Evolutionary conservation across 1,284 basidiomycete species (phyloP).

Genomic region (Apiotrichum gracile): DNA sequence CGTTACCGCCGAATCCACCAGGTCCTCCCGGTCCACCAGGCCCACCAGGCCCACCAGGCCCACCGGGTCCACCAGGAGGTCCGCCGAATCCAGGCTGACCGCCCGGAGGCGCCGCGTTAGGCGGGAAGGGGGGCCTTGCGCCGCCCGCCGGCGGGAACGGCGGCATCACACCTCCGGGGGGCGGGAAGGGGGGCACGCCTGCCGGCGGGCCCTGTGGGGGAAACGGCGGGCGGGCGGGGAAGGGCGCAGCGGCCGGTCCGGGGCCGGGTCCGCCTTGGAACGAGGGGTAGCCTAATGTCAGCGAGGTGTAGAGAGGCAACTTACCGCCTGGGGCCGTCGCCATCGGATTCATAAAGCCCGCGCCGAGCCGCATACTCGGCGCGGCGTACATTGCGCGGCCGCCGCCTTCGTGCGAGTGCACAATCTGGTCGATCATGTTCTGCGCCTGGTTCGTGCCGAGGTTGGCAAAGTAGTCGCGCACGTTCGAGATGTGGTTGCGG

Average conservation of each 20-base stretch:
- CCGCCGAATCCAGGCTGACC: not conserved
- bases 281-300: constrained; percentile 7
- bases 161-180: constrained; percentile 22
- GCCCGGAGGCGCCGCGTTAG: not conserved
- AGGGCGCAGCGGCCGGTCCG: not conserved
- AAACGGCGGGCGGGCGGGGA: constrained; percentile 52
- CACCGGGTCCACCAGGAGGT: not conserved
- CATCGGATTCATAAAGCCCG: constrained; percentile 41
- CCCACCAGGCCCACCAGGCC: not conserved
- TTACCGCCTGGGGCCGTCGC: constrained; percentile 20
- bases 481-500: constrained; percentile 91
- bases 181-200: constrained; percentile 17
- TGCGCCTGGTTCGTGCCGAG: constrained; percentile 95
- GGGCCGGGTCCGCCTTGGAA: constrained; percentile 12
- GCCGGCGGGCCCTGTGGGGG: constrained; percentile 48
- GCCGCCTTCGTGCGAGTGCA: constrained; percentile 72
- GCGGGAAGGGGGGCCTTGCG: constrained; percentile 22
- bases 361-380: constrained; percentile 55
- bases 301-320: not conserved
- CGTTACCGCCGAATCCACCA: not conserved
- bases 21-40: not conserved
- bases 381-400: constrained; percentile 56
- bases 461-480: constrained; percentile 93
- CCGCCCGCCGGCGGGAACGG: constrained; percentile 42
- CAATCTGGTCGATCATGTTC: constrained; percentile 92